Evolutionary conservation across 257 asterid genomes (phyloP).

Genomic region (Solanum etuberosum): DNA sequence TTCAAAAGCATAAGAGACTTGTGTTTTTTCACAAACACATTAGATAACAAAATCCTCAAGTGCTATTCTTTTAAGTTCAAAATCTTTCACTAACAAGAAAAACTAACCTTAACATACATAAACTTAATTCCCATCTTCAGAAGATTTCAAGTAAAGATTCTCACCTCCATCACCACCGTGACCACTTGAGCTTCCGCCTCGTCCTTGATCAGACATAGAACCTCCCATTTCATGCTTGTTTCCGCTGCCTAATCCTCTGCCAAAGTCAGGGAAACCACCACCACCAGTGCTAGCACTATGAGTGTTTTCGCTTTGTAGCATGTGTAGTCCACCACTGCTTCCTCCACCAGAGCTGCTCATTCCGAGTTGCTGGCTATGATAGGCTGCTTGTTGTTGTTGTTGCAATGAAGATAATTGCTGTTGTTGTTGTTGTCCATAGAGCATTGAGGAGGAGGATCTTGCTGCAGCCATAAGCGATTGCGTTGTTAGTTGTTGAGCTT

Average conservation of each 20-base stretch:
- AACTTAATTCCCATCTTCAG: constrained; percentile 45
- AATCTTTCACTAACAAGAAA: background rate
- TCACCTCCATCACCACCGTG: constrained; percentile 48
- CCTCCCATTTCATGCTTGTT: constrained; percentile 54
- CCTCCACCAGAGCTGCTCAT: constrained; percentile 55
- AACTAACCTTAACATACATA: background rate
- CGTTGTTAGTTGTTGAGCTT: constrained; percentile 61
- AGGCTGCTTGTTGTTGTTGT: constrained; percentile 64
- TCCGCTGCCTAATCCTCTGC: constrained; percentile 30
- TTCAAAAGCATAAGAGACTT: background rate
- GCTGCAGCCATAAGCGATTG: constrained; percentile 69
- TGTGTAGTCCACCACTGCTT: constrained; percentile 35
- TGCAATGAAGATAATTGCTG: constrained; percentile 61
- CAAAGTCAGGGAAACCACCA: constrained; percentile 51
- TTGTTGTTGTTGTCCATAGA: constrained; percentile 72
- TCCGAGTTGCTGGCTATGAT: constrained; percentile 58
- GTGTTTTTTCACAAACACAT: constrained; percentile 9
- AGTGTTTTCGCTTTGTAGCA: constrained; percentile 74
- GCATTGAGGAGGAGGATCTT: constrained; percentile 60
- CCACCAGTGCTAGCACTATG: constrained; percentile 9
- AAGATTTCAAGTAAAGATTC: constrained; percentile 48
- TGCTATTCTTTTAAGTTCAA: background rate
- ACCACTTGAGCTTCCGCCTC: constrained; percentile 30
- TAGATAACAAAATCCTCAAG: background rate
- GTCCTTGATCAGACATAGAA: constrained; percentile 29